phyloP scores from a whole-genome alignment of 345 rosid species.

The Acer negundo region DNA sequence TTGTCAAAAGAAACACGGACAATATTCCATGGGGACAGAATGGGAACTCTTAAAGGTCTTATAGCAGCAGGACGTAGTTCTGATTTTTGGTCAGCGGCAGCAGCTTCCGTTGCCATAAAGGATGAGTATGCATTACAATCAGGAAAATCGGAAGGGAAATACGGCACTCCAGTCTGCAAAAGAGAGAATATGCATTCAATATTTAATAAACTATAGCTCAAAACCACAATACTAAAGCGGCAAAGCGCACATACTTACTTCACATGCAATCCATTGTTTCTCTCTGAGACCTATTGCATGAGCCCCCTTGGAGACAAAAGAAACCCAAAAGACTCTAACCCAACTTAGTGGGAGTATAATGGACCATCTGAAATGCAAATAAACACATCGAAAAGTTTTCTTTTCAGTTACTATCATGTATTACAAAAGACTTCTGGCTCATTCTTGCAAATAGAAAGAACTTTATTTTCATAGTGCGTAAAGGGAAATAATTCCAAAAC shows the following conservation, averaged over 20 bases:
- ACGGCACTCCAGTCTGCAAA: conserved; percentile 67
- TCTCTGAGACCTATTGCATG: conserved; percentile 83
- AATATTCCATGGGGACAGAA: conserved; percentile 72
- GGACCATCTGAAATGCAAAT: conserved; percentile 72
- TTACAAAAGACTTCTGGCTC: conserved; percentile 1
- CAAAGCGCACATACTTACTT: conserved; percentile 43
- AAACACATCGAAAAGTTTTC: neutral
- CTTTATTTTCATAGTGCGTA: no score
- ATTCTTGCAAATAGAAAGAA: neutral
- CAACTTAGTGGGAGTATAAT: conserved; percentile 81
- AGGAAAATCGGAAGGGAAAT: conserved; percentile 87
- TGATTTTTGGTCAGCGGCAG: conserved; percentile 44
- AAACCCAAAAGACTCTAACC: conserved; percentile 71
- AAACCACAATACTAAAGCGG: neutral
- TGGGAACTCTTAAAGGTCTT: conserved; percentile 64
- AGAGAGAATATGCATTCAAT: conserved; percentile 12
- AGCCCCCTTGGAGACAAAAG: conserved; percentile 68
- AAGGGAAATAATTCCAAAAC: conserved; percentile 1
- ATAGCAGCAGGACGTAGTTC: conserved; percentile 52
- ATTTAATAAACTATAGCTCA: conserved; percentile 8
- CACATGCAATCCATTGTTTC: conserved; percentile 82
- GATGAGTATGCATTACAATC: conserved; percentile 70
- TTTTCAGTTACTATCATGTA: neutral
- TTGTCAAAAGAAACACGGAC: conserved; percentile 39
- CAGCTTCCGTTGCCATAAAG: conserved; percentile 53